phyloP scores from a whole-genome alignment of 2,329 filamentous ascomycete genomes.

The Colletotrichum melonis region DNA sequence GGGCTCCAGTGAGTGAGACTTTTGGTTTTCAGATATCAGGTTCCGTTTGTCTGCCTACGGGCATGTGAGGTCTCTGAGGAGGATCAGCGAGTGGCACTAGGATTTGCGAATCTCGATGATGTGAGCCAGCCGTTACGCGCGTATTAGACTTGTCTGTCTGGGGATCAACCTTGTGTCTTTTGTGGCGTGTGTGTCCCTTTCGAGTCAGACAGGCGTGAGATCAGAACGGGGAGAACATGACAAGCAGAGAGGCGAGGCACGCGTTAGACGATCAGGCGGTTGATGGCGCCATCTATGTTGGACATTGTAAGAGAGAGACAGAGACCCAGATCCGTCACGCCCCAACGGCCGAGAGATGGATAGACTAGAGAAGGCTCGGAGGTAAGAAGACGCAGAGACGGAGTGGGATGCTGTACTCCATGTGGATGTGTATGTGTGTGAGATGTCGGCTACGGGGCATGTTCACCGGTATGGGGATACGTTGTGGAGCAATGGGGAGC shows the following conservation, averaged over 20 bases:
- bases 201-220: not conserved
- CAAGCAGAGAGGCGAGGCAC: not conserved
- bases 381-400: not conserved
- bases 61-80: not conserved
- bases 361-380: not conserved
- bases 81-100: not conserved
- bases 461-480: not conserved
- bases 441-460: not conserved
- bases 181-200: not conserved
- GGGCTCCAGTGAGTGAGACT: not conserved
- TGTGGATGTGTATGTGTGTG: not conserved
- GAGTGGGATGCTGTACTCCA: not conserved
- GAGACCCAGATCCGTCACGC: not conserved
- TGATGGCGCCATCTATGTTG: constrained; percentile 19
- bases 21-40: not conserved
- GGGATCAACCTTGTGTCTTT: not conserved
- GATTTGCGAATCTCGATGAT: not conserved
- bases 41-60: not conserved
- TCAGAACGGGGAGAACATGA: not conserved
- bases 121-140: not conserved
- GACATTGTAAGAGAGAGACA: constrained; percentile 7
- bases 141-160: not conserved
- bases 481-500: not conserved
- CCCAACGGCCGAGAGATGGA: not conserved
- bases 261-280: constrained; percentile 12